Base-by-base conservation (phyloP, 2,329 filamentous ascomycete genomes). In the Penicillium italicum region DNA sequence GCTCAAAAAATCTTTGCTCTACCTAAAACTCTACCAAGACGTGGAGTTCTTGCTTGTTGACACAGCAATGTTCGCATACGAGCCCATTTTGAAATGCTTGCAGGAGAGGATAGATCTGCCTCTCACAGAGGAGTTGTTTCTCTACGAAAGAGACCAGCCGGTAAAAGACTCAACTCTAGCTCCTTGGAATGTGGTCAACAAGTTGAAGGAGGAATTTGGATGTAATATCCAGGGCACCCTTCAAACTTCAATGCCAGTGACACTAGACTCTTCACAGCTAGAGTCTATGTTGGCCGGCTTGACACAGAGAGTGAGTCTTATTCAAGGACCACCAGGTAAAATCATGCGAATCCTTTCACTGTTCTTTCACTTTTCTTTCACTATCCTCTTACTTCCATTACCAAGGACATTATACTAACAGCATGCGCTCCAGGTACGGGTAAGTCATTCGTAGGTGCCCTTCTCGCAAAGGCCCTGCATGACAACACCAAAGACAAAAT, bases 271-370 rank as follows among this genome's bases (percentile, higher is more conserved):
- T 10, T 80, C 85, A 0, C 87, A 91, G 61, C 71, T 79, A 0
- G 62, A 74, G 0, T 85, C 86, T 1, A 66, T 91, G 0, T 57
- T 83, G 3, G 69, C 77, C 16, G 82, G 83, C 0, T 62, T 91
- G 0, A 73, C 67, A 0, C 79, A 79, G 8, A 70, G 72, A 0
- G 69, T 90, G 0, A 84, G 82, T 45, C 68, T 86, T 0, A 87
- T 91, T 1, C 87, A 90, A 74, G 88, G 88, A 0, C 89, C 89
- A 1, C 89, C 88, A 61, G 87, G 84, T 84, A 76, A 56, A 72
- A 34, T n/a, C 4, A 38, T 31, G 2, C 5, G 12, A 42, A 26
- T 11, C 14, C 20, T 33, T 14, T 46, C 28, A 33, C 31, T 16
- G 24, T 7, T 5, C n/a, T 28, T 28, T 43, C 26, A 14, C 10